Evolutionary conservation across 108 stramenopile species (phyloP).

Genomic region (Fistulifera pelliculosa): DNA sequence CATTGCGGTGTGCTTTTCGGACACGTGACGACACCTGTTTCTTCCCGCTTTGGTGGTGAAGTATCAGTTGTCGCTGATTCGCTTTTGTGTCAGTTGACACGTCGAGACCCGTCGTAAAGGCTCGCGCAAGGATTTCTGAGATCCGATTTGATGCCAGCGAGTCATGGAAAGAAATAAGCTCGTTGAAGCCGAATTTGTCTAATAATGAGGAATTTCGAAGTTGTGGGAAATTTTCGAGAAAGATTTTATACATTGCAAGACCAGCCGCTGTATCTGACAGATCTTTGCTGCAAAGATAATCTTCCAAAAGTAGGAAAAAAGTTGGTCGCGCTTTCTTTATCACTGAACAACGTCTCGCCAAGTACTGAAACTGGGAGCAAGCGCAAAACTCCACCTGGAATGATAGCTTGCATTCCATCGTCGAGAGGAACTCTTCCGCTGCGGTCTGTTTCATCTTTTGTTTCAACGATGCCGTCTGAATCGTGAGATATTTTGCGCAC

Average conservation of each 20-base stretch:
- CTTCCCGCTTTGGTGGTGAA: background rate
- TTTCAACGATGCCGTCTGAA: background rate
- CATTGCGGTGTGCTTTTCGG: conserved; percentile 27
- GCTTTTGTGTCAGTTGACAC: background rate
- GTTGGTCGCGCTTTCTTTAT: conserved; percentile 8
- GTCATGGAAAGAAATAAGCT: conserved; percentile 24
- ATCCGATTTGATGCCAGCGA: conserved; percentile 15
- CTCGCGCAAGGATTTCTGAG: conserved; percentile 10
- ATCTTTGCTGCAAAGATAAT: conserved; percentile 36
- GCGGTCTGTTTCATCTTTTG: conserved; percentile 2
- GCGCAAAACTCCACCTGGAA: conserved; percentile 4
- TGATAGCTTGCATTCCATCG: background rate
- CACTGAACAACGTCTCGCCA: conserved; percentile 9
- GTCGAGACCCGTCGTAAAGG: background rate
- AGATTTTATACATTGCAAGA: conserved; percentile 9
- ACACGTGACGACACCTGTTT: conserved; percentile 20
- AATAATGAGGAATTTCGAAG: conserved; percentile 14
- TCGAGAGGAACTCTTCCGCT: background rate
- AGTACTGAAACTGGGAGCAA: conserved; percentile 17
- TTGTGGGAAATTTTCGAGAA: conserved; percentile 15
- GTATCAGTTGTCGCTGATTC: background rate
- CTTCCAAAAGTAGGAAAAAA: conserved; percentile 29
- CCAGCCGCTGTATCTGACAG: conserved; percentile 23
- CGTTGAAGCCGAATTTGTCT: conserved; percentile 27
- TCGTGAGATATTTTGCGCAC: background rate